Conservation (phyloP, 495 filamentous ascomycete species). For the Lindgomyces ingoldianus region DNA sequence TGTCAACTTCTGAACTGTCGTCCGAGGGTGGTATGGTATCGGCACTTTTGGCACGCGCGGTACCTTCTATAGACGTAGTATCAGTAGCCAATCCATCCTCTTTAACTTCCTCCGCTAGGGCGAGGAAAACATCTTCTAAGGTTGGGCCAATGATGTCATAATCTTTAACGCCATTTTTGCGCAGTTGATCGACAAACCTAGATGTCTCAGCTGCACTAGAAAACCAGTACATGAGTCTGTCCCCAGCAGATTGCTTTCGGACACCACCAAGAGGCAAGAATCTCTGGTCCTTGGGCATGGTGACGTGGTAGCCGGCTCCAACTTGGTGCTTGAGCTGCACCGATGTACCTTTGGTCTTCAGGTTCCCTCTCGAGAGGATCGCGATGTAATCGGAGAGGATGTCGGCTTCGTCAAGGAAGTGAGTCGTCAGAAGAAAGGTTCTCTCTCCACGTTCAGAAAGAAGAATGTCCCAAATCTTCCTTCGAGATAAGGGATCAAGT, state of each 20-base stretch:
- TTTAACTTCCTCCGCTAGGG: conserved; percentile 66
- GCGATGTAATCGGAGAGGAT: conserved; percentile 47
- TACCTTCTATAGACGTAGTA: not conserved
- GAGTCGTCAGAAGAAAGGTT: conserved; percentile 83
- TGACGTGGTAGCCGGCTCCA: conserved; percentile 68
- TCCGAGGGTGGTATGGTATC: conserved; percentile 8
- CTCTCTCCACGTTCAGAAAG: conserved; percentile 74
- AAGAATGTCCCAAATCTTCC: conserved; percentile 91
- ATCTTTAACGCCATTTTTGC: conserved; percentile 63
- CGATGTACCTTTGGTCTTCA: conserved; percentile 45
- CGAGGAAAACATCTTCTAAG: conserved; percentile 85
- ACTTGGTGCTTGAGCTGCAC: conserved; percentile 45
- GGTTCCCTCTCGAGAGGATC: conserved; percentile 46
- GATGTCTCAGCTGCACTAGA: conserved; percentile 65
- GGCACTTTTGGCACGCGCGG: not conserved
- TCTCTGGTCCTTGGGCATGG: conserved; percentile 24
- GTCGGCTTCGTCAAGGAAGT: conserved; percentile 51
- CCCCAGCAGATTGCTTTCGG: conserved; percentile 17
- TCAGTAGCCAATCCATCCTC: conserved; percentile 35
- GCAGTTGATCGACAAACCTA: conserved; percentile 64
- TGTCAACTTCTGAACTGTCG: conserved; percentile 22
- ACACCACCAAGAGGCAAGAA: conserved; percentile 60
- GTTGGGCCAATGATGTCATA: conserved; percentile 81
- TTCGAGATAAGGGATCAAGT: conserved; percentile 74
- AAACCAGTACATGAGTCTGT: conserved; percentile 57